Evolutionary conservation across 495 filamentous ascomycete genomes (phyloP), one percentile per base, ranked within the genome.

Genomic region (Penicillium lividum): DNA sequence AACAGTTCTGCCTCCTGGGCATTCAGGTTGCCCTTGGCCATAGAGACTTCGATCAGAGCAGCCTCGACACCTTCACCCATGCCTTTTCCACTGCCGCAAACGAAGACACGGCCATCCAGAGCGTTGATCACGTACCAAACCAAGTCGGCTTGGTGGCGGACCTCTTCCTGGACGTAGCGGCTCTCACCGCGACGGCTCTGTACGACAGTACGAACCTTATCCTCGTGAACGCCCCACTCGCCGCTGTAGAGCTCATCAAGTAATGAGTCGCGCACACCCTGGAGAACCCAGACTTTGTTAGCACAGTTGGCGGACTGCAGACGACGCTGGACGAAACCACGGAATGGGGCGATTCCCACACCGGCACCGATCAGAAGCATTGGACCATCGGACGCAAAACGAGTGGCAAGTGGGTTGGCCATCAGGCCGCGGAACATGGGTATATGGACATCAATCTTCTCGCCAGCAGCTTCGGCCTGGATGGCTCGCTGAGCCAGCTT

Each of bases 361-460:
- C 94, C 94, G 6, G 94, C 95, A 42, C 94, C 94, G 72, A 98
- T 95, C 27, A 98, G 81, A 30, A 98, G 84, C 94, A 98, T 98
- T 9, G 94, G 94, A 0, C 94, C 94, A 69, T 98, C 93, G 7
- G 88, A 84, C 6, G 86, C 84, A 66, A 97, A 98, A 67, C 95
- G 85, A 66, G 84, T 88, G 16, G 93, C 93, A 6, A 98, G 81
- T 1, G 94, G 94, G 71, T 98, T 98, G 47, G 92, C 86, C 94
- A 98, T 98, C n/a, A 98, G 80, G 3, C 94, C 94, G 64, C 95
- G 91, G 82, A 98, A 98, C 89, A 98, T 96, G 54, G 95, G 95
- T 25, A 97, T 75, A 52, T 90, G 83, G 34, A 97, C 62, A 55
- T 89, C 81, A 3, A 84, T 79, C 57, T 72, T 69, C 16, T 67